Evolutionary conservation across 1,139 yeast genomes (phyloP).

Genomic region (Sugiyamaella neomexicana): DNA sequence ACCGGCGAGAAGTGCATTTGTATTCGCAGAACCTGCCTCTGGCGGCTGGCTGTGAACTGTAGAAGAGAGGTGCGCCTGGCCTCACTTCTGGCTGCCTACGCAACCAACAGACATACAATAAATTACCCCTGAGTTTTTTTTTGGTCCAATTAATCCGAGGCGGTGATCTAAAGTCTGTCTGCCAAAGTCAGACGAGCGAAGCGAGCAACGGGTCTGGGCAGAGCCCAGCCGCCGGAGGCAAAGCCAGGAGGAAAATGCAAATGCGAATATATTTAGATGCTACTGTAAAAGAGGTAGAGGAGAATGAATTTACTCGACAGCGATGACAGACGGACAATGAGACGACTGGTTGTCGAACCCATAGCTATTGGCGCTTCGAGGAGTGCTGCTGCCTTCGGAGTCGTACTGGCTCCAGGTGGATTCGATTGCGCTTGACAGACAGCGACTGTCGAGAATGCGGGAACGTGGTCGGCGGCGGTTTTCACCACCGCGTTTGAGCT

Average conservation of each 20-base stretch:
- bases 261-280: constrained; percentile 4
- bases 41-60: too few species aligned
- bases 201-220: constrained; percentile 10
- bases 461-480: constrained; percentile 26
- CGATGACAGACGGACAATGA: constrained; percentile 4
- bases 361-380: constrained; percentile 6
- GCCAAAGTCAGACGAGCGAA: constrained; percentile 4
- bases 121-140: too few species aligned
- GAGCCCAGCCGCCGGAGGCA: constrained; percentile 16
- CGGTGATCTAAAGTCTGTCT: too few species aligned
- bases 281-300: not conserved
- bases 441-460: constrained; percentile 19
- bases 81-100: too few species aligned
- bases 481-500: constrained; percentile 24
- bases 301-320: not conserved
- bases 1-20: too few species aligned
- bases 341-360: constrained; percentile 6
- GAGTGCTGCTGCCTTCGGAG: constrained; percentile 10
- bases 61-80: too few species aligned
- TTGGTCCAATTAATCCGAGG: too few species aligned
- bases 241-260: not conserved
- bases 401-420: constrained; percentile 18
- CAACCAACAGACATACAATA: too few species aligned
- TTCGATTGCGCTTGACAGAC: constrained; percentile 15
- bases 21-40: too few species aligned